Evolutionary conservation across 129 eudicot genomes (phyloP), one percentile per base, ranked within the genome.

Genomic region (Escallonia rubra): DNA sequence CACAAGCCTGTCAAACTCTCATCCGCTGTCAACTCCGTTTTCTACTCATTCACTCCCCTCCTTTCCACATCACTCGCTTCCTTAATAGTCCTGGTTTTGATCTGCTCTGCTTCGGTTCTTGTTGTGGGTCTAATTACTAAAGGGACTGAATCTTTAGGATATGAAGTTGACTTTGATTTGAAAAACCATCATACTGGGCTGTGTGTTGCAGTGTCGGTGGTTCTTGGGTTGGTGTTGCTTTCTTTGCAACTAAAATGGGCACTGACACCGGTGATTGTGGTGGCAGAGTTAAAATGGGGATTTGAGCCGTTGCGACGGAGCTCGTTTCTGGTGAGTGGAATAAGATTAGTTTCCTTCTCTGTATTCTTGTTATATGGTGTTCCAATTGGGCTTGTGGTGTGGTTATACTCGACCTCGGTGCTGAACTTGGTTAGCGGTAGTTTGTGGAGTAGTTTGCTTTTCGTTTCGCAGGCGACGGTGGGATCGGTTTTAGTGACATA

Each of bases 1-100:
- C 86, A 87, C 5, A 70, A 85, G 61, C 98, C 95, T 16, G 95
- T 92, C 43, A 72, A 74, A 15, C 54, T 92, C 38, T 49, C 57
- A 4, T 69, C 96, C 63, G 81, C 95, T 7, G 46, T 92, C 4
- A 77, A 81, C 54, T 83, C 95, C 4, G 42, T 86, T 5, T 3
- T 76, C 9, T 13, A 60, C 57, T 61, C 86, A 1, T 69, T 88
- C 51, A 10, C 88, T 74, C 87, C 89, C 4, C 72, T 92, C 13
- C 45, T 84, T 7, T 74, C 77, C 10, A 88, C 98, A 63, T 4
- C 65, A 3, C 3, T 84, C n/a, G 74, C 81, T 12, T 72, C 79
- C 50, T 57, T 43, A 16, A 41, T 76, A 2, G 10, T 82, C 10
- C 34, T 80, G 6, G 66, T 43, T 6, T 42, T 76, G 3, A 55